Evolutionary conservation across 148 eudicot genomes (phyloP).

Genomic region (Nepenthes mirabilis): DNA sequence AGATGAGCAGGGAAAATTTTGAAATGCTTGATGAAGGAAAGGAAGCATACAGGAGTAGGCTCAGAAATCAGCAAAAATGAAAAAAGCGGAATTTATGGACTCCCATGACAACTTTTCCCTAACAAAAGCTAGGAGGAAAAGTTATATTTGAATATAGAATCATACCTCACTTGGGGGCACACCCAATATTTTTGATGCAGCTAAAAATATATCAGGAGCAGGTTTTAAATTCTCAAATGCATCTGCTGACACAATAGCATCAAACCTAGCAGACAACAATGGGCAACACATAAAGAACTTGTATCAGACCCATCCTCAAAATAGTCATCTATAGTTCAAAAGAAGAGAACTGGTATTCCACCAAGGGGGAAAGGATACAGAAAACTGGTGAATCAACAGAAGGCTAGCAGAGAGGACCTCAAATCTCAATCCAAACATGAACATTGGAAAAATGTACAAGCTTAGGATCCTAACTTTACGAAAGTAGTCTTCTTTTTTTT

Average conservation of each 20-base stretch:
- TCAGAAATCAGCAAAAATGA: not conserved
- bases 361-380: no score
- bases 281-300: not conserved
- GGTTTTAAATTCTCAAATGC: constrained; percentile 94
- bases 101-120: no score
- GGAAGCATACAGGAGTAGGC: not conserved
- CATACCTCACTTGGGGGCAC: constrained; percentile 76
- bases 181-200: constrained; percentile 71
- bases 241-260: constrained; percentile 98
- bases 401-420: no score
- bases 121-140: no score
- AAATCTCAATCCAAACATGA: no score
- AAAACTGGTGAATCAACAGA: not conserved
- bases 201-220: constrained; percentile 90
- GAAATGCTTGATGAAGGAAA: not conserved
- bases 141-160: not conserved
- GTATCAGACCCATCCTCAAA: no score
- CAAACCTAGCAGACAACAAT: constrained; percentile 47
- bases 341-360: not conserved
- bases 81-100: not conserved
- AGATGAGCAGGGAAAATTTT: not conserved
- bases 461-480: no score
- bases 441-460: no score
- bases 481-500: no score
- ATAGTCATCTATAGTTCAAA: not conserved